A percentile compares a stretch with the other conserved stretches of the same genome.
These are phyloP conservation scores for Blastobotrys petasosporus DNA, from an alignment of 1,139 yeast species.

Conservation along the genomic window DNA sequence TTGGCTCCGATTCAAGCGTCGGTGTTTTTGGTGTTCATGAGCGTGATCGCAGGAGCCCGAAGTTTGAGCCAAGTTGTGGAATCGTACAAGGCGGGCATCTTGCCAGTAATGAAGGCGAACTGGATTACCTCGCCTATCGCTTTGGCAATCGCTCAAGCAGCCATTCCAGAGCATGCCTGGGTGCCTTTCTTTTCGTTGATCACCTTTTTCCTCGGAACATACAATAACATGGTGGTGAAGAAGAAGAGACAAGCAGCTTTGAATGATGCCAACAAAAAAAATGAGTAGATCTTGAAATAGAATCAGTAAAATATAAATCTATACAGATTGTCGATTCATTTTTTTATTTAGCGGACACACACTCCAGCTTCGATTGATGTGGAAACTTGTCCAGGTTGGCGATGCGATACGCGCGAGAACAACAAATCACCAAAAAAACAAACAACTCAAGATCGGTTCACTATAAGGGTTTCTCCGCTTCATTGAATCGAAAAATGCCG, in stretches of 20 bases:
- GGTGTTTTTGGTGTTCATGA: constrained; percentile 47
- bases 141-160: constrained; percentile 67
- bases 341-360: too few relatives aligned
- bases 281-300: constrained; percentile 7
- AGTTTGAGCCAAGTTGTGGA: constrained; percentile 27
- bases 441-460: background rate
- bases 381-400: too few relatives aligned
- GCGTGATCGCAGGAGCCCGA: constrained; percentile 37
- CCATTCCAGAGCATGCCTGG: constrained; percentile 71
- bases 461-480: background rate
- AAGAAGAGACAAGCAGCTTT: constrained; percentile 32
- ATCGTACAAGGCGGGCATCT: constrained; percentile 48
- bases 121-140: constrained; percentile 60
- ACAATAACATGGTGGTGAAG: constrained; percentile 66
- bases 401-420: too few relatives aligned
- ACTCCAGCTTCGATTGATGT: too few relatives aligned
- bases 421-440: too few relatives aligned
- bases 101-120: constrained; percentile 56
- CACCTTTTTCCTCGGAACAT: constrained; percentile 69
- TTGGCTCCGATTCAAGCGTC: constrained; percentile 61
- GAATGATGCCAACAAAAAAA: constrained; percentile 25
- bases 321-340: background rate
- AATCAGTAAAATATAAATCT: constrained; percentile 1
- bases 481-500: constrained; percentile 7
- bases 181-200: constrained; percentile 74